These are phyloP conservation scores for Gautieria morchelliformis DNA, from an alignment of 768 basidiomycete genomes.

Conservation along the genomic window DNA sequence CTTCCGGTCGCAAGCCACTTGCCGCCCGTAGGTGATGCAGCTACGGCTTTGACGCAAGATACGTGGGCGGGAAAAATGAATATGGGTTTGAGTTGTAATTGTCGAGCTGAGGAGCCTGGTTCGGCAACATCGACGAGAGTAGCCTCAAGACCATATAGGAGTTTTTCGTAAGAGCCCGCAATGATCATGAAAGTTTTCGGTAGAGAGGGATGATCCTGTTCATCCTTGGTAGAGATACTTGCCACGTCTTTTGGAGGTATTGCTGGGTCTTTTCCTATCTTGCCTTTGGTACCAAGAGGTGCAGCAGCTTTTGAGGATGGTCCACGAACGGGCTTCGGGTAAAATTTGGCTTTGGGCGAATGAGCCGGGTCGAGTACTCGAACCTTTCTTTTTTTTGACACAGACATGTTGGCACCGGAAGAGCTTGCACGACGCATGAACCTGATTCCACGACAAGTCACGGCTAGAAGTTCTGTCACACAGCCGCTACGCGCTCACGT, in stretches of 20 bases:
- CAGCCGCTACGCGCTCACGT: too few species aligned
- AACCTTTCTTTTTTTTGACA: background rate
- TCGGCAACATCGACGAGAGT: slow-evolving; percentile 20
- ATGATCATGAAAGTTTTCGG: slow-evolving; percentile 67
- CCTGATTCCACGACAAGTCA: background rate
- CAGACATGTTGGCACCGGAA: background rate
- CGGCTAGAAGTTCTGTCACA: background rate
- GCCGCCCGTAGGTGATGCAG: slow-evolving; percentile 79
- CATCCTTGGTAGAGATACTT: background rate
- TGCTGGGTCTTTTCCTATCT: background rate
- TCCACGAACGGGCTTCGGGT: background rate
- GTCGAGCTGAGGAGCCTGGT: slow-evolving; percentile 15
- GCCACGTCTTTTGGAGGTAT: background rate
- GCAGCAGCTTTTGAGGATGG: background rate
- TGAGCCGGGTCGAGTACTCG: background rate
- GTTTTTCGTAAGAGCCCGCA: slow-evolving; percentile 92
- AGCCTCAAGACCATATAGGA: slow-evolving; percentile 84
- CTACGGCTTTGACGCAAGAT: slow-evolving; percentile 83
- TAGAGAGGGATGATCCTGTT: slow-evolving; percentile 28
- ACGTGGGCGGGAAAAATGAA: slow-evolving; percentile 98
- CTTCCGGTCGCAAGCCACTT: slow-evolving; percentile 96
- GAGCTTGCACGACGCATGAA: background rate
- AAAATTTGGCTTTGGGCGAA: background rate
- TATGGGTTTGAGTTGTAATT: slow-evolving; percentile 54
- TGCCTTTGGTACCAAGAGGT: background rate